Percentiles rank a stretch among this genome's conserved stretches.
phyloP scores from a whole-genome alignment of 73 alveolate genomes.

The Paramecium sonneborni region DNA sequence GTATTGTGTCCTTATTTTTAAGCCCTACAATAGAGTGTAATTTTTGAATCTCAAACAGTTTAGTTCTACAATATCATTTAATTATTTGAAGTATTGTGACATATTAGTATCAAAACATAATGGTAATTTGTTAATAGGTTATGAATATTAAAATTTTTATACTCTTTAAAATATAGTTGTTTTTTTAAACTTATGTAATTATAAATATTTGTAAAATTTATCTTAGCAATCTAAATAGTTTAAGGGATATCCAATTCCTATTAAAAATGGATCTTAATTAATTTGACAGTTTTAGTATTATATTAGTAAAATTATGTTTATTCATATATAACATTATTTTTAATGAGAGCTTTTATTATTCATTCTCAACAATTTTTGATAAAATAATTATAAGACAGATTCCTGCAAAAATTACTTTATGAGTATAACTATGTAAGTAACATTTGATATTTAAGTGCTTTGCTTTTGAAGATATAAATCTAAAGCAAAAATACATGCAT shows the following conservation, averaged over 20 bases:
- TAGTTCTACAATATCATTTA: too few relatives aligned
- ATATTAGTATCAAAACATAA: slow-evolving; percentile 21
- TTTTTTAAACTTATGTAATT: neutral
- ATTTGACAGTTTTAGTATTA: neutral
- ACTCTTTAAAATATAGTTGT: neutral
- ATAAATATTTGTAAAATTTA: slow-evolving; percentile 2
- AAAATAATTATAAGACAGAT: slow-evolving; percentile 37
- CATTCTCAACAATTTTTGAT: slow-evolving; percentile 30
- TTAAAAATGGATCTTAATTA: neutral
- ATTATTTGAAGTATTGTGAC: neutral
- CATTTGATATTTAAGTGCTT: slow-evolving; percentile 64
- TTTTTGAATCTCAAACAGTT: too few relatives aligned
- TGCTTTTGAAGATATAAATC: slow-evolving; percentile 93
- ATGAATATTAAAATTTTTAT: neutral
- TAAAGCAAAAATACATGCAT: slow-evolving; percentile 86
- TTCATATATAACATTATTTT: neutral
- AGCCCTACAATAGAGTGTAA: too few relatives aligned
- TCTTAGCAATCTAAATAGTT: slow-evolving; percentile 36
- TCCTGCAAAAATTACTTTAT: slow-evolving; percentile 25
- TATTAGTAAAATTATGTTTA: slow-evolving; percentile 24
- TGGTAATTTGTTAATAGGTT: neutral
- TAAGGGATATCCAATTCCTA: slow-evolving; percentile 46
- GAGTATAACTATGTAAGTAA: slow-evolving; percentile 44
- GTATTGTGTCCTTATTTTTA: too few relatives aligned
- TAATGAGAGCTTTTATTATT: neutral